phyloP scores from a whole-genome alignment of 1,284 basidiomycete genomes.

The Puccinia novopanici region DNA sequence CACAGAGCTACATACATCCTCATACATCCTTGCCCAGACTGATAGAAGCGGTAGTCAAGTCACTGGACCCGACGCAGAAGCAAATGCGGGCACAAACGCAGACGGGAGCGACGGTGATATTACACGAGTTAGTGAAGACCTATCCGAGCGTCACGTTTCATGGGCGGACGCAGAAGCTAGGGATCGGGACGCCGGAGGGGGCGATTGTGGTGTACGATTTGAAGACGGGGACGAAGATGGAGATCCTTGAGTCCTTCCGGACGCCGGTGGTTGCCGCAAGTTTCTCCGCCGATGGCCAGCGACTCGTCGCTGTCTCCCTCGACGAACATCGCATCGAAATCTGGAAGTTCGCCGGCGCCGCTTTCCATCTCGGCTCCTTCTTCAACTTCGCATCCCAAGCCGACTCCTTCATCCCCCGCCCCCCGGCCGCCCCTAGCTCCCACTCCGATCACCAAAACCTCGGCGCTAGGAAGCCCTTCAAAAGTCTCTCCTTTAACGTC shows the following conservation, averaged over 20 bases:
- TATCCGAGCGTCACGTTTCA: slow-evolving; percentile 85
- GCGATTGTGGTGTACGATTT: slow-evolving; percentile 85
- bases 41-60: slow-evolving; percentile 94
- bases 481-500: slow-evolving; percentile 71
- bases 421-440: neutral
- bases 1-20: slow-evolving; percentile 79
- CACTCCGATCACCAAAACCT: neutral
- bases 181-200: slow-evolving; percentile 90
- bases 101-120: slow-evolving; percentile 87
- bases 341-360: slow-evolving; percentile 59
- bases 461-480: slow-evolving; percentile 68
- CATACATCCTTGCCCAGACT: slow-evolving; percentile 82
- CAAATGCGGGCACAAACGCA: slow-evolving; percentile 80
- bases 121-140: slow-evolving; percentile 76
- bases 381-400: slow-evolving; percentile 56
- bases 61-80: slow-evolving; percentile 81
- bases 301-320: slow-evolving; percentile 82
- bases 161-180: slow-evolving; percentile 77
- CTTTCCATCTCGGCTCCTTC: slow-evolving; percentile 65
- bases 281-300: slow-evolving; percentile 87
- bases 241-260: slow-evolving; percentile 88
- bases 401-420: neutral
- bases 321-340: slow-evolving; percentile 65
- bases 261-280: slow-evolving; percentile 75
- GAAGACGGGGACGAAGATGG: slow-evolving; percentile 89